Evolutionary conservation across 257 asterid species (phyloP).

Genomic region (Jacaranda copaia): DNA sequence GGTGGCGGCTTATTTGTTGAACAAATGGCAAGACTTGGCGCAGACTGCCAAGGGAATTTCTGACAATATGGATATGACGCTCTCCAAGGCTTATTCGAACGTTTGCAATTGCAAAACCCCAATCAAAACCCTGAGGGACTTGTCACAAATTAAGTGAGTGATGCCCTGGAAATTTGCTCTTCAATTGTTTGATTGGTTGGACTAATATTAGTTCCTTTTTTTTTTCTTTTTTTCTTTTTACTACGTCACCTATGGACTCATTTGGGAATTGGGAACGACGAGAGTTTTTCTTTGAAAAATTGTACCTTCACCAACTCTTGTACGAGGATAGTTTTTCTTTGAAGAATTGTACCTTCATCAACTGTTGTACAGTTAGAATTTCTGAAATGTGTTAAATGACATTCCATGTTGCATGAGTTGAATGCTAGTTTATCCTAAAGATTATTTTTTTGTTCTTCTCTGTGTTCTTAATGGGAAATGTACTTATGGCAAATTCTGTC

Average conservation of each 20-base stretch:
- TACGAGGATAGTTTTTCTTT: not conserved
- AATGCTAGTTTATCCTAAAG: conserved; percentile 14
- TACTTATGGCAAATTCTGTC: not conserved
- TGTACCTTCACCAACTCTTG: not conserved
- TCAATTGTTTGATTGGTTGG: conserved; percentile 19
- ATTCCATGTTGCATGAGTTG: conserved; percentile 21
- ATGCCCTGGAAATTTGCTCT: not conserved
- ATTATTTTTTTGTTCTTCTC: not conserved
- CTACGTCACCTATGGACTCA: not conserved
- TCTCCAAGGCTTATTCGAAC: conserved; percentile 76
- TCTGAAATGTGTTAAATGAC: conserved; percentile 8
- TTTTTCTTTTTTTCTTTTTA: too few species aligned
- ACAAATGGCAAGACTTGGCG: conserved; percentile 74
- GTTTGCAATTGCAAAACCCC: conserved; percentile 67
- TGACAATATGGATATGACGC: conserved; percentile 69
- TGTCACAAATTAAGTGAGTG: conserved; percentile 82
- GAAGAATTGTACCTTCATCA: not conserved
- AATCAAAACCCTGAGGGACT: conserved; percentile 67
- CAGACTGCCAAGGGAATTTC: conserved; percentile 76
- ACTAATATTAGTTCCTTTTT: not conserved
- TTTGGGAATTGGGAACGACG: conserved; percentile 8
- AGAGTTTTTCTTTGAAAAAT: not conserved
- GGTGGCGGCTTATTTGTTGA: conserved; percentile 67
- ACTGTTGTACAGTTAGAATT: conserved; percentile 1
- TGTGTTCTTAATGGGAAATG: conserved; percentile 15